phyloP scores from a whole-genome alignment of 2,329 filamentous ascomycete genomes.

The Ramularia endophylla region DNA sequence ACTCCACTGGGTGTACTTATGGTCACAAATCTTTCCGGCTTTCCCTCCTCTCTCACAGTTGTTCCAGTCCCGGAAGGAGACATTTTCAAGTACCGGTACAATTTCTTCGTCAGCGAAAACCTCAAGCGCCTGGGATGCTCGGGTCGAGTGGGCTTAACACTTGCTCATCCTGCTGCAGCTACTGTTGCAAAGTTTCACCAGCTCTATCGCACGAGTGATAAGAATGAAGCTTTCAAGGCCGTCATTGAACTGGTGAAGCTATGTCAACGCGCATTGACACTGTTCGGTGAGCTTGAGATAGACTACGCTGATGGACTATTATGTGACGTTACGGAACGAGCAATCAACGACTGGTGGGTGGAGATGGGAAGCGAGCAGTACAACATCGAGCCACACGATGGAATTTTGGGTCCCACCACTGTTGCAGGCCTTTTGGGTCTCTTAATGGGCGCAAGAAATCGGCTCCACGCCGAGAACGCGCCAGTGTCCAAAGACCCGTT shows the following conservation, averaged over 20 bases:
- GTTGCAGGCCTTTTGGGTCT: constrained; percentile 83
- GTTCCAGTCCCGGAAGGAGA: constrained; percentile 86
- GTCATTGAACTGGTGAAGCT: constrained; percentile 86
- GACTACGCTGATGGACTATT: constrained; percentile 88
- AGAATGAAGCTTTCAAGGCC: constrained; percentile 67
- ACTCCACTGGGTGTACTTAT: constrained; percentile 80
- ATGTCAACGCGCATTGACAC: constrained; percentile 79
- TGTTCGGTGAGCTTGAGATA: constrained; percentile 81
- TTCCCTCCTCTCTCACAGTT: constrained; percentile 88
- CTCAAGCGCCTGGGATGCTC: constrained; percentile 89
- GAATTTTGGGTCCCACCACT: constrained; percentile 85
- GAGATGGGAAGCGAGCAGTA: constrained; percentile 89
- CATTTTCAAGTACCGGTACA: constrained; percentile 67
- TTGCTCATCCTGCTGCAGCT: constrained; percentile 70
- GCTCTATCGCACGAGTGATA: constrained; percentile 80
- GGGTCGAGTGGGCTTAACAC: constrained; percentile 76
- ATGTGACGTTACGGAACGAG: constrained; percentile 87
- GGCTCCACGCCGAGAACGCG: constrained; percentile 76
- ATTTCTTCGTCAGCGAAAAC: constrained; percentile 92
- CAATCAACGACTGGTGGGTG: constrained; percentile 92
- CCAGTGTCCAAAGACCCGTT: constrained; percentile 88
- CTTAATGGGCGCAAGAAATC: constrained; percentile 82
- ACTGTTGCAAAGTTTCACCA: constrained; percentile 89
- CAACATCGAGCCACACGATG: constrained; percentile 87
- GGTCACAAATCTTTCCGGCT: constrained; percentile 88